Conservation (phyloP, 495 filamentous ascomycete genomes). For the Daldinia bambusicola region DNA sequence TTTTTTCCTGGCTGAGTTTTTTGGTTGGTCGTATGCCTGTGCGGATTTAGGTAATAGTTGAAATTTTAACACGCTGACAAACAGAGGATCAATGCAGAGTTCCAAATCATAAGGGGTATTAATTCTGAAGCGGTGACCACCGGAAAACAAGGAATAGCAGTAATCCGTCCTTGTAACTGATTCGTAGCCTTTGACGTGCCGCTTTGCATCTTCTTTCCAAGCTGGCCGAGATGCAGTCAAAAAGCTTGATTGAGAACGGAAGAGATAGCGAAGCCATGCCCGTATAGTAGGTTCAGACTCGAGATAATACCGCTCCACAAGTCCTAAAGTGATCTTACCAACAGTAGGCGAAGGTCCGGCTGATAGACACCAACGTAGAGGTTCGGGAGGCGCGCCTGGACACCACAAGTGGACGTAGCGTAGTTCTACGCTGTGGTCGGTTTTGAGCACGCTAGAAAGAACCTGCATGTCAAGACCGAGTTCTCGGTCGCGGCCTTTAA, state of each 20-base stretch:
- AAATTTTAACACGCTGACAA: slow-evolving; percentile 9
- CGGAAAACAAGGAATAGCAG: slow-evolving; percentile 38
- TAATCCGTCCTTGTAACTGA: slow-evolving; percentile 18
- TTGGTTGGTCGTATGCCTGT: not conserved
- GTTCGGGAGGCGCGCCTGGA: not conserved
- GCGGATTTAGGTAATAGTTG: no score
- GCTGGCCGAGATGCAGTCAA: not conserved
- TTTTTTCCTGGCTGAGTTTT: not conserved
- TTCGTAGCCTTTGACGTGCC: slow-evolving; percentile 29
- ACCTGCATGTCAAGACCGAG: slow-evolving; percentile 46
- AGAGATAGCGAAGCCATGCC: slow-evolving; percentile 31
- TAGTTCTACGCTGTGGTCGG: slow-evolving; percentile 22
- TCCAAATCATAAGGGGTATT: slow-evolving; percentile 10
- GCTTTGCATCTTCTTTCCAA: slow-evolving; percentile 39
- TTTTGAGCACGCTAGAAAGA: slow-evolving; percentile 41
- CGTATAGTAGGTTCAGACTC: slow-evolving; percentile 45
- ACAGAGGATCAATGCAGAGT: slow-evolving; percentile 33
- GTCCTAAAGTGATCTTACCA: slow-evolving; percentile 34
- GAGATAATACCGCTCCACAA: slow-evolving; percentile 49
- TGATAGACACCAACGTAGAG: not conserved
- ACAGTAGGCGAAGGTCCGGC: slow-evolving; percentile 8
- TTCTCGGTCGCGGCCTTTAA: slow-evolving; percentile 36
- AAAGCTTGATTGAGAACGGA: not conserved
- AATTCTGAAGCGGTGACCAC: slow-evolving; percentile 26
- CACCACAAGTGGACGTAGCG: not conserved